Evolutionary conservation across 129 eudicot genomes (phyloP).

Genomic region (Flaveria bidentis): DNA sequence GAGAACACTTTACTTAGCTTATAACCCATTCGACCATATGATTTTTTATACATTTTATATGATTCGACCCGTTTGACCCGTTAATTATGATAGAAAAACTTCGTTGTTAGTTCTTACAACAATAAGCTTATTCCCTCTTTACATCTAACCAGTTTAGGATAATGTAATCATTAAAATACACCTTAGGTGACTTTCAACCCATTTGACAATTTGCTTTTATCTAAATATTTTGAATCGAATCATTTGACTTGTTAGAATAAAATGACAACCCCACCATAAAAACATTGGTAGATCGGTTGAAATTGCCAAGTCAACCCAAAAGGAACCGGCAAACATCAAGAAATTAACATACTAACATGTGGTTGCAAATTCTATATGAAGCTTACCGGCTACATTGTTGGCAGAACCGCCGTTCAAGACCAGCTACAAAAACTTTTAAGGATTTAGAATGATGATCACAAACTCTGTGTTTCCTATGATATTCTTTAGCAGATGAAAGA

Average conservation of each 20-base stretch:
- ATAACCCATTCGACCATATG: neutral
- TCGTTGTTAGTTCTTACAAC: neutral
- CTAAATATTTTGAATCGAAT: neutral
- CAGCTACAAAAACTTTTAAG: conserved; percentile 66
- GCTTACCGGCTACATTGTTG: conserved; percentile 98
- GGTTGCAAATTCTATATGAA: conserved; percentile 14
- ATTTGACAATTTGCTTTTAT: neutral
- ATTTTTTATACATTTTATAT: neutral
- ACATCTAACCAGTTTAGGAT: neutral
- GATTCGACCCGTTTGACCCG: neutral
- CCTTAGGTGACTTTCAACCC: neutral
- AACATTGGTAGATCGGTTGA: neutral
- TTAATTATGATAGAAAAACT: neutral
- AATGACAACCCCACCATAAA: neutral
- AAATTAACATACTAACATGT: conserved; percentile 17
- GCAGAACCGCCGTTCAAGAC: conserved; percentile 89
- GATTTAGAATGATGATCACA: conserved; percentile 85
- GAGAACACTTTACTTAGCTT: neutral
- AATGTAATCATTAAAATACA: conserved; percentile 1
- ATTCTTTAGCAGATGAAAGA: conserved; percentile 85
- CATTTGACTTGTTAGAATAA: neutral
- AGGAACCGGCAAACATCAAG: conserved; percentile 1
- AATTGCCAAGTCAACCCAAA: neutral
- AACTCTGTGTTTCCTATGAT: conserved; percentile 86
- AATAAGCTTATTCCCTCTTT: neutral